These are phyloP conservation scores for Trametes sanguinea DNA, from an alignment of 768 basidiomycete species.

Conservation along the genomic window DNA sequence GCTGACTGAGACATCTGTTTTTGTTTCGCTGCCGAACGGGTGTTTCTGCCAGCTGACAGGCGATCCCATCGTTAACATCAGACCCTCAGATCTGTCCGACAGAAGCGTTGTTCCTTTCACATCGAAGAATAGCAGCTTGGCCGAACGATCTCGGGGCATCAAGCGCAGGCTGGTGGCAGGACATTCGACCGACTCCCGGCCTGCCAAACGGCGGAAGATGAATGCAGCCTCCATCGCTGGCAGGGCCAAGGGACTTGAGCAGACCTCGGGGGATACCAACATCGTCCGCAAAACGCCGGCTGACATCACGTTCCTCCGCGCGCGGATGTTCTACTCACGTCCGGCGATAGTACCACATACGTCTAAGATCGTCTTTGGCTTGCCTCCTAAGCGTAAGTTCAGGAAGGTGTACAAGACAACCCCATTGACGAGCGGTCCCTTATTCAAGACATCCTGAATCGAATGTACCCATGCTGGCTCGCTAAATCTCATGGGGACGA, in stretches of 20 bases:
- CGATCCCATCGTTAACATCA: conserved; percentile 55
- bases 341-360: conserved; percentile 55
- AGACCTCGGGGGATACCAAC: background rate
- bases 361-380: conserved; percentile 56
- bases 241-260: background rate
- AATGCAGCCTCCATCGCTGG: background rate
- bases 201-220: conserved; percentile 34
- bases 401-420: background rate
- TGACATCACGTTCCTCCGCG: conserved; percentile 54
- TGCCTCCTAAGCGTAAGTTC: conserved; percentile 66
- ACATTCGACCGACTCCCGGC: conserved; percentile 14
- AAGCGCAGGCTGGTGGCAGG: conserved; percentile 8
- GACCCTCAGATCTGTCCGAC: conserved; percentile 12
- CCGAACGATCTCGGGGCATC: background rate
- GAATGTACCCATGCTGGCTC: conserved; percentile 48
- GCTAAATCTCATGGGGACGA: conserved; percentile 33
- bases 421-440: background rate
- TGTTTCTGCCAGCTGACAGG: conserved; percentile 87
- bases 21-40: conserved; percentile 76
- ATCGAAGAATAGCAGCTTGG: background rate
- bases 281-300: conserved; percentile 44
- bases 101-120: background rate
- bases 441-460: conserved; percentile 63
- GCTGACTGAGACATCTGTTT: conserved; percentile 72
- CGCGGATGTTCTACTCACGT: conserved; percentile 68